These are phyloP conservation scores for Dictyostelium capitatum DNA, from an alignment of 78 protist genomes.

Conservation along the genomic window DNA sequence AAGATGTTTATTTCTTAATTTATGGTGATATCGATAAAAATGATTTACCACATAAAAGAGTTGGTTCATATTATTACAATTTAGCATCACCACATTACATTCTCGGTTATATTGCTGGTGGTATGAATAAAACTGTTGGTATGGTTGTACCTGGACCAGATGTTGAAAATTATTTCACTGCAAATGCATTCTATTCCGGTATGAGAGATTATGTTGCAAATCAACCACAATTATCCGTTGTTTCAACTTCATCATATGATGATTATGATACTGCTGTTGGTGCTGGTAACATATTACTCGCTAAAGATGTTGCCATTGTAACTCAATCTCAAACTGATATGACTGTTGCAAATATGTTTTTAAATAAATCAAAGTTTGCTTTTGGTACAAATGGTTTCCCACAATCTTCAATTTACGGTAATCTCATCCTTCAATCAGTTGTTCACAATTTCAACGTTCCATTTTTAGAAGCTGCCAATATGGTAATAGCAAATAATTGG, in stretches of 20 bases:
- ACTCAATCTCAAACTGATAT: slow-evolving; percentile 38
- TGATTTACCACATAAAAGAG: neutral
- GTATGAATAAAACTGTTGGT: slow-evolving; percentile 18
- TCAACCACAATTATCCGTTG: neutral
- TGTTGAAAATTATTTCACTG: slow-evolving; percentile 52
- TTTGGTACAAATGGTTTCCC: slow-evolving; percentile 74
- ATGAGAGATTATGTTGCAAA: neutral
- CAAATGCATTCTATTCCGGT: slow-evolving; percentile 57
- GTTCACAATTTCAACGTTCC: slow-evolving; percentile 21
- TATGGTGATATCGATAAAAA: neutral
- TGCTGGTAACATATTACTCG: slow-evolving; percentile 8
- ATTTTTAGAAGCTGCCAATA: neutral
- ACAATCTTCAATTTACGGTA: slow-evolving; percentile 32
- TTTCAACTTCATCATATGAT: slow-evolving; percentile 46
- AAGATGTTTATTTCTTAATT: slow-evolving; percentile 19
- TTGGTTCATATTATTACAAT: slow-evolving; percentile 45
- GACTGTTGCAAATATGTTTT: slow-evolving; percentile 11
- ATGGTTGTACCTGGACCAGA: slow-evolving; percentile 76
- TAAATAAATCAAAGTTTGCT: neutral
- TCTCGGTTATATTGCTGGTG: slow-evolving; percentile 59
- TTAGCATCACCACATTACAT: slow-evolving; percentile 37
- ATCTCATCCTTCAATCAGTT: slow-evolving; percentile 16
- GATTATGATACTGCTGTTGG: slow-evolving; percentile 66
- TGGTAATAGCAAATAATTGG: neutral
- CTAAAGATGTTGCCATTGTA: neutral